phyloP scores from a whole-genome alignment of 306 rosid genomes.

The Purshia tridentata region DNA sequence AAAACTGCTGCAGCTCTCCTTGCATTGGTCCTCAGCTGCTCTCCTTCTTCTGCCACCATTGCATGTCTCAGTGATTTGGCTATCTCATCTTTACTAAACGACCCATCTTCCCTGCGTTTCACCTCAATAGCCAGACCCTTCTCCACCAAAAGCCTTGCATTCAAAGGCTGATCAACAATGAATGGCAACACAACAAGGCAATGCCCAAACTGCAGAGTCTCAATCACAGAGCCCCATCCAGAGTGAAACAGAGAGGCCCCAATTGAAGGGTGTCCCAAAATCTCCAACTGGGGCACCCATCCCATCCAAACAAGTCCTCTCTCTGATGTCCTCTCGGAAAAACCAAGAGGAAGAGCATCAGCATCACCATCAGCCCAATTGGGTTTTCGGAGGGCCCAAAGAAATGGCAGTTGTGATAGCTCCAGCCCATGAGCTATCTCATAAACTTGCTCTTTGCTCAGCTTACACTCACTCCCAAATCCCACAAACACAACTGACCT shows the following conservation, averaged over 20 bases:
- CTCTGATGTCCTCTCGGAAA: conserved; percentile 21
- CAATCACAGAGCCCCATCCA: conserved; percentile 51
- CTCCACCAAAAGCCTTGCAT: conserved; percentile 42
- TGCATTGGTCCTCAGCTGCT: conserved; percentile 29
- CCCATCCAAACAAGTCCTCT: conserved; percentile 34
- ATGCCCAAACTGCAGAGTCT: conserved; percentile 42
- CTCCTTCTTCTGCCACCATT: conserved; percentile 39
- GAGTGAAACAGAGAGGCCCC: conserved; percentile 48
- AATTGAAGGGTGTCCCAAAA: conserved; percentile 39
- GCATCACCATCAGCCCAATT: conserved; percentile 25
- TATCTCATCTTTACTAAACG: conserved; percentile 30
- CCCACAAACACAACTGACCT: conserved; percentile 41
- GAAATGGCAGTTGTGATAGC: conserved; percentile 40
- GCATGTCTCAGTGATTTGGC: conserved; percentile 32
- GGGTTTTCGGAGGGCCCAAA: conserved; percentile 50
- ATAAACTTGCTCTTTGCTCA: conserved; percentile 32
- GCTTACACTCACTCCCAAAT: conserved; percentile 44
- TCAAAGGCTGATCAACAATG: conserved; percentile 36
- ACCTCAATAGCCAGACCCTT: conserved; percentile 41
- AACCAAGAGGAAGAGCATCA: conserved; percentile 35
- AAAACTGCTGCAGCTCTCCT: conserved; percentile 24
- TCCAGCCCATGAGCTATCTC: conserved; percentile 56
- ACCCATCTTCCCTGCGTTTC: conserved; percentile 36
- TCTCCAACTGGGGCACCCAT: conserved; percentile 40
- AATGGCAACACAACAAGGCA: conserved; percentile 39